A percentile compares a stretch with the other conserved stretches of the same genome.
Evolutionary conservation across 2,329 filamentous ascomycete genomes (phyloP).

Genomic region (Colletotrichum zoysiae): DNA sequence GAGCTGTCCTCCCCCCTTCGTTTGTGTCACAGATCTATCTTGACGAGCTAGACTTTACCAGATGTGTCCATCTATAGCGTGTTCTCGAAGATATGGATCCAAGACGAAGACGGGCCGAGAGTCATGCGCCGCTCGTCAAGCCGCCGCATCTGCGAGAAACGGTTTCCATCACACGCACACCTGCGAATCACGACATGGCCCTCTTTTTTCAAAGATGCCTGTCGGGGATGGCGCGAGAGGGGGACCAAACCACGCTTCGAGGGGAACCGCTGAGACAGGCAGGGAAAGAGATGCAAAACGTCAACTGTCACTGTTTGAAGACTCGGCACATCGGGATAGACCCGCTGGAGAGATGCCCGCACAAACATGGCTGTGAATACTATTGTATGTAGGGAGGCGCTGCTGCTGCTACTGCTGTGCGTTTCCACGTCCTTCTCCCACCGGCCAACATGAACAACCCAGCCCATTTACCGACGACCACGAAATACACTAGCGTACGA

Average conservation of each 20-base stretch:
- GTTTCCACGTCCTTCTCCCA: background rate
- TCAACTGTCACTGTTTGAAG: constrained; percentile 26
- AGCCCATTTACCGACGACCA: background rate
- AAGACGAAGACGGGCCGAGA: background rate
- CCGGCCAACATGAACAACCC: background rate
- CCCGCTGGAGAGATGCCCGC: constrained; percentile 8
- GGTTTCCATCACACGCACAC: background rate
- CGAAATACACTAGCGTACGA: background rate
- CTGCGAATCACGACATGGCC: background rate
- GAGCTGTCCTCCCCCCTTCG: background rate
- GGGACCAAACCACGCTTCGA: background rate
- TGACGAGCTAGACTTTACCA: background rate
- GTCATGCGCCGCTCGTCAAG: background rate
- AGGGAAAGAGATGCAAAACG: background rate
- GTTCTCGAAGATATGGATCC: background rate
- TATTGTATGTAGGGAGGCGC: no score
- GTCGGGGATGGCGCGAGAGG: no score
- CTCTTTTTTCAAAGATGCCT: background rate
- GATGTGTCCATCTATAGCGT: background rate
- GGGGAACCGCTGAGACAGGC: background rate
- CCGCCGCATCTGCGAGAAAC: background rate
- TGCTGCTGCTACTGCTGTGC: background rate
- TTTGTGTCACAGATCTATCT: background rate
- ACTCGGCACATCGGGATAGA: background rate
- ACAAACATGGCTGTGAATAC: background rate